Conservation (phyloP, 2,329 filamentous ascomycete species). For the Parafenestella ontariensis region DNA sequence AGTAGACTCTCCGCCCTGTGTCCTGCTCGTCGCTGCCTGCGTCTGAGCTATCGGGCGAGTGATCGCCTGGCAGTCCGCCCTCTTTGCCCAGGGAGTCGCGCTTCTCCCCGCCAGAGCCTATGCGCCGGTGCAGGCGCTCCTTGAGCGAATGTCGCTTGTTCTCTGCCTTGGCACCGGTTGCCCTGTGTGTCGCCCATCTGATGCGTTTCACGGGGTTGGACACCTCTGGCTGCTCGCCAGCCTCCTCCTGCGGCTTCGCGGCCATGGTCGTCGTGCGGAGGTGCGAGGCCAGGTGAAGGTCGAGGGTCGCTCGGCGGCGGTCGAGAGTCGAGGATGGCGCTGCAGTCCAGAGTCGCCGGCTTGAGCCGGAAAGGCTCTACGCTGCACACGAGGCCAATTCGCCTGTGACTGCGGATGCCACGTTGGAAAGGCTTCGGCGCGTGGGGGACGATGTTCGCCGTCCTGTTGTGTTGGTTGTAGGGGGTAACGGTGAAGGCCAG, state of each 20-base stretch:
- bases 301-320: conserved; percentile 14
- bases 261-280: conserved; percentile 19
- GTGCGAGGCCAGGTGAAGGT: neutral
- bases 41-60: conserved; percentile 49
- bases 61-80: conserved; percentile 51
- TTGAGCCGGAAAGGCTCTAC: conserved; percentile 48
- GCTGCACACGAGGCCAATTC: conserved; percentile 40
- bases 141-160: conserved; percentile 85
- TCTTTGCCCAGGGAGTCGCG: conserved; percentile 51
- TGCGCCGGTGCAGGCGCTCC: conserved; percentile 72
- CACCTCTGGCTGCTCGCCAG: conserved; percentile 58
- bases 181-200: conserved; percentile 95
- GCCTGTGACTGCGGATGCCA: conserved; percentile 12
- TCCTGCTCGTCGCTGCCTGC: conserved; percentile 49
- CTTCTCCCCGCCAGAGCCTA: conserved; percentile 71
- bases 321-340: conserved; percentile 30
- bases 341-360: conserved; percentile 39
- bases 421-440: conserved; percentile 8
- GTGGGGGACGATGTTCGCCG: conserved; percentile 10
- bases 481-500: conserved; percentile 18
- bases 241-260: conserved; percentile 24
- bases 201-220: conserved; percentile 76
- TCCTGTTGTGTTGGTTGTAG: conserved; percentile 23
- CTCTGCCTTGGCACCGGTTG: conserved; percentile 75
- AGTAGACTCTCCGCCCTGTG: conserved; percentile 70